Conservation (phyloP, 352 stramenopile species). For the Phytophthora capsici region DNA sequence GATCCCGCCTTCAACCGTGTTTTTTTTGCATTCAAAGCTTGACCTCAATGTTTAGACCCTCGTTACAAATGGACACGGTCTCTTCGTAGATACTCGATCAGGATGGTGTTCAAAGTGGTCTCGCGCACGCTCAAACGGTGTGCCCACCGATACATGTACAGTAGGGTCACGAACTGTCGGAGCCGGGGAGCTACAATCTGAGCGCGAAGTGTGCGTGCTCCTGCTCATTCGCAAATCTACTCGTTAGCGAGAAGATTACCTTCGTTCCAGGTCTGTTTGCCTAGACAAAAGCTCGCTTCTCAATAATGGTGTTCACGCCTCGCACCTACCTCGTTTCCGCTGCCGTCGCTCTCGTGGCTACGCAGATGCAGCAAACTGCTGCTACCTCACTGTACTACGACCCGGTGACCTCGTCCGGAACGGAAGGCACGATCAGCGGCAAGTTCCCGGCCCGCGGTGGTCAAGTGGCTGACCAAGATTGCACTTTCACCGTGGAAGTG, state of each 20-base stretch:
- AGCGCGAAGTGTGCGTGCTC: not conserved
- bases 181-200: not conserved
- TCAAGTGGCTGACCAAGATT: conserved; percentile 15
- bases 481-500: conserved; percentile 11
- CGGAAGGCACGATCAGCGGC: conserved; percentile 10
- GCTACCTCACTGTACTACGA: conserved; percentile 25
- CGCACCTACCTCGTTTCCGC: conserved; percentile 32
- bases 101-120: conserved; percentile 12
- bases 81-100: conserved; percentile 12
- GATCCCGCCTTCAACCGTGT: not conserved
- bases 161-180: not conserved
- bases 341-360: conserved; percentile 15
- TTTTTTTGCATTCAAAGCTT: conserved; percentile 5
- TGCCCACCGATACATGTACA: not conserved
- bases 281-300: conserved; percentile 7
- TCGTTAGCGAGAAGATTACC: conserved; percentile 35
- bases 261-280: conserved; percentile 11
- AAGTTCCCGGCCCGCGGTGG: conserved; percentile 24
- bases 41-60: conserved; percentile 22
- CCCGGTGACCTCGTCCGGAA: conserved; percentile 5
- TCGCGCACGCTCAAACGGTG: not conserved
- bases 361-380: conserved; percentile 29
- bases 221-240: conserved; percentile 29
- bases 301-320: conserved; percentile 34
- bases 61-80: conserved; percentile 22